These are phyloP conservation scores for Liriodendron chinense DNA, from an alignment of 164 flowering plant genomes.

Conservation along the genomic window DNA sequence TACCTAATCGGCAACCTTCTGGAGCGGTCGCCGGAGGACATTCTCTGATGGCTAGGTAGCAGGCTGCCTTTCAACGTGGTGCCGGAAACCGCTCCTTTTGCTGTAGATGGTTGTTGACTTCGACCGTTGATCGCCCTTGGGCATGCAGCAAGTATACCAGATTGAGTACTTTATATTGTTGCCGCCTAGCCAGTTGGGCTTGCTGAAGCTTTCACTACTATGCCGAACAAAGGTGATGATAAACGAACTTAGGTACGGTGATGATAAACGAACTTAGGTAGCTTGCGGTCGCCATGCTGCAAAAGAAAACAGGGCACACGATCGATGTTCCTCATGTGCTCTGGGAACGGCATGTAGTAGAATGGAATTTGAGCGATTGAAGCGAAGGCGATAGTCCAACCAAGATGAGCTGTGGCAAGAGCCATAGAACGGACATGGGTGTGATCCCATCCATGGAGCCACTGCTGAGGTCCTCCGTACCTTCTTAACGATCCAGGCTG, in stretches of 20 bases:
- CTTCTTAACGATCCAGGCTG: constrained; percentile 32
- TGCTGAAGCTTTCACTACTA: constrained; percentile 12
- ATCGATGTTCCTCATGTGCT: constrained; percentile 61
- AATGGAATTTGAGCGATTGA: constrained; percentile 65
- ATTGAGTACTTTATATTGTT: too few relatives aligned
- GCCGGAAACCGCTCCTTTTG: too few relatives aligned
- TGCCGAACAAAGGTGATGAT: too few relatives aligned
- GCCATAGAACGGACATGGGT: constrained; percentile 56
- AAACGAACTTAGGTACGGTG: too few relatives aligned
- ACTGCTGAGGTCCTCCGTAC: constrained; percentile 26
- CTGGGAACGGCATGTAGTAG: constrained; percentile 68
- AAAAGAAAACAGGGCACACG: constrained; percentile 44
- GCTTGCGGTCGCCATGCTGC: constrained; percentile 43
- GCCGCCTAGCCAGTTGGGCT: too few relatives aligned
- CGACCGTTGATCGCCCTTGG: too few relatives aligned
- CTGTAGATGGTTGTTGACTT: too few relatives aligned
- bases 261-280: constrained; percentile 50
- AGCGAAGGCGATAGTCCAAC: constrained; percentile 61
- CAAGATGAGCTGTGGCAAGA: constrained; percentile 59
- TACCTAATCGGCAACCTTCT: too few relatives aligned
- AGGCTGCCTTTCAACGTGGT: too few relatives aligned
- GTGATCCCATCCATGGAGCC: constrained; percentile 13
- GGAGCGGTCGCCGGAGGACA: too few relatives aligned
- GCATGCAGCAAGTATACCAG: too few relatives aligned
- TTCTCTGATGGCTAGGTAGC: too few relatives aligned